Evolutionary conservation across 176 grass and related monocot species (phyloP).

Genomic region (Sorghum bicolor): Sorghum_bicolor_NCBIv3 NC_012871.2:76067001-76067500

Average conservation of each 20-base stretch:
- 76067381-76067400: too few relatives aligned
- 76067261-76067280: neutral
- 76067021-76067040: neutral
- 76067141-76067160: neutral
- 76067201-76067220: neutral
- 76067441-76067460: too few relatives aligned
- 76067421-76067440: too few relatives aligned
- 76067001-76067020: neutral
- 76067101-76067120: conserved; percentile 22
- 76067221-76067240: neutral
- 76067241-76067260: neutral
- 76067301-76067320: too few relatives aligned
- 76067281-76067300: neutral
- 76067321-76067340: too few relatives aligned
- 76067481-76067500: too few relatives aligned
- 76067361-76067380: too few relatives aligned
- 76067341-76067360: too few relatives aligned
- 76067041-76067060: neutral
- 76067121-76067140: neutral
- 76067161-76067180: neutral
- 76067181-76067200: neutral
- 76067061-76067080: neutral
- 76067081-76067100: neutral
- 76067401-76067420: too few relatives aligned
- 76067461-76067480: too few relatives aligned